Evolutionary conservation across 2,329 filamentous ascomycete species (phyloP).

Genomic region (Alternaria viburni): DNA sequence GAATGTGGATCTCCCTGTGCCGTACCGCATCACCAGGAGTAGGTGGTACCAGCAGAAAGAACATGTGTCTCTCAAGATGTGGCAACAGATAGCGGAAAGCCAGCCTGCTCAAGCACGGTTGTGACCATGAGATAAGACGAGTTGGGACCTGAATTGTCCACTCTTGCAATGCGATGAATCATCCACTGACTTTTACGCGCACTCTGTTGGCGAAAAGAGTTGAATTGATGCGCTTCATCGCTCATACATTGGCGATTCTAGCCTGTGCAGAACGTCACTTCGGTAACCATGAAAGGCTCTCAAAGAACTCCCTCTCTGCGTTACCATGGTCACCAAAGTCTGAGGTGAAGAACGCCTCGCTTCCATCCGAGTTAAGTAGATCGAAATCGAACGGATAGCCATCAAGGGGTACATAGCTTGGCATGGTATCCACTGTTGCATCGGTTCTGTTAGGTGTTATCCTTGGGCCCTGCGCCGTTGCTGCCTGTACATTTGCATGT

Average conservation of each 20-base stretch:
- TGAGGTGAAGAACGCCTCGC: constrained; percentile 13
- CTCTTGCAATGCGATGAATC: not conserved
- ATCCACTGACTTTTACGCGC: not conserved
- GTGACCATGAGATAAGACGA: not conserved
- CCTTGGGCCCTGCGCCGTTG: not conserved
- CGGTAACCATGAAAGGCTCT: constrained; percentile 9
- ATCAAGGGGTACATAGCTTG: not conserved
- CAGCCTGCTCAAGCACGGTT: not conserved
- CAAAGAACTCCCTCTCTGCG: constrained; percentile 12
- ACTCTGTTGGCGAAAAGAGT: not conserved
- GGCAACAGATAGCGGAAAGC: not conserved
- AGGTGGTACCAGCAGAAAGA: constrained; percentile 12
- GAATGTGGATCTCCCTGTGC: constrained; percentile 10
- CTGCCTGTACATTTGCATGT: not conserved
- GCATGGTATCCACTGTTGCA: not conserved
- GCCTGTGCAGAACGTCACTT: not conserved
- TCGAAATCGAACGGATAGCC: constrained; percentile 19
- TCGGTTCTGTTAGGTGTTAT: not conserved
- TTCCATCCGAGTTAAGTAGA: constrained; percentile 11
- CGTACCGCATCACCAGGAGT: constrained; percentile 7
- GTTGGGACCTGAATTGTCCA: not conserved
- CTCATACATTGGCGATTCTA: not conserved
- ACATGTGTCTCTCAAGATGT: constrained; percentile 8
- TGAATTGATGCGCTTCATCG: not conserved
- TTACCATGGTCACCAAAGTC: constrained; percentile 6